Conservation (phyloP, 2,329 filamentous ascomycete species). For the Apiospora arundinis region DNA sequence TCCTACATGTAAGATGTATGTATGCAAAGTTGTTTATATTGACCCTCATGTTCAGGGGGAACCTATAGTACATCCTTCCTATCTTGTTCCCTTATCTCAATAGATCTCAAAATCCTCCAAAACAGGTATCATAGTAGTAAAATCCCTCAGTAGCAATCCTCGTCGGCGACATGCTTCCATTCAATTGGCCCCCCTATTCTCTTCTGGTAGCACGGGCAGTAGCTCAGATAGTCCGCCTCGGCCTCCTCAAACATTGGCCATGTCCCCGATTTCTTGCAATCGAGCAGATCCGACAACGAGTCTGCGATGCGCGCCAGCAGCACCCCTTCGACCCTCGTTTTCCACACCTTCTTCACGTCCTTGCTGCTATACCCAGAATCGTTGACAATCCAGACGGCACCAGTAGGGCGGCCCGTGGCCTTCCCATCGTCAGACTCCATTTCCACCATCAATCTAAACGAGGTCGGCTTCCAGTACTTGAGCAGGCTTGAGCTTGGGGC, state of each 20-base stretch:
- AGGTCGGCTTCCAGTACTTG: not conserved
- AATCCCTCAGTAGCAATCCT: not conserved
- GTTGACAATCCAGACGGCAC: not conserved
- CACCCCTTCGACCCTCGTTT: not conserved
- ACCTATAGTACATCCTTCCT: no score
- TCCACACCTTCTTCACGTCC: not conserved
- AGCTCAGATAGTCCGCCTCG: not conserved
- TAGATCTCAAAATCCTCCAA: not conserved
- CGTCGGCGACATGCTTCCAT: not conserved
- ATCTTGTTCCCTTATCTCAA: no score
- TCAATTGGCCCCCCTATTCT: not conserved
- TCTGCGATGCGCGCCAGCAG: not conserved
- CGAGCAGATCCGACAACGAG: not conserved
- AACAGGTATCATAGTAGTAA: not conserved
- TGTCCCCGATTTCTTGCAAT: not conserved
- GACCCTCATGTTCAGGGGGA: no score
- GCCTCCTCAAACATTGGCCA: slow-evolving; percentile 3
- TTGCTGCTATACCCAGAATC: not conserved
- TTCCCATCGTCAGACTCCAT: not conserved
- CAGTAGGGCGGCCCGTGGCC: not conserved
- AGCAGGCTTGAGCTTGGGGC: not conserved
- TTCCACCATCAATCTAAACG: not conserved
- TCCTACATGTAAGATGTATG: no score
- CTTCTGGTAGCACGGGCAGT: not conserved
- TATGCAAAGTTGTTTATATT: no score